phyloP scores from a whole-genome alignment of 2,329 filamentous ascomycete species.

The Fusarium albosuccineum region DNA sequence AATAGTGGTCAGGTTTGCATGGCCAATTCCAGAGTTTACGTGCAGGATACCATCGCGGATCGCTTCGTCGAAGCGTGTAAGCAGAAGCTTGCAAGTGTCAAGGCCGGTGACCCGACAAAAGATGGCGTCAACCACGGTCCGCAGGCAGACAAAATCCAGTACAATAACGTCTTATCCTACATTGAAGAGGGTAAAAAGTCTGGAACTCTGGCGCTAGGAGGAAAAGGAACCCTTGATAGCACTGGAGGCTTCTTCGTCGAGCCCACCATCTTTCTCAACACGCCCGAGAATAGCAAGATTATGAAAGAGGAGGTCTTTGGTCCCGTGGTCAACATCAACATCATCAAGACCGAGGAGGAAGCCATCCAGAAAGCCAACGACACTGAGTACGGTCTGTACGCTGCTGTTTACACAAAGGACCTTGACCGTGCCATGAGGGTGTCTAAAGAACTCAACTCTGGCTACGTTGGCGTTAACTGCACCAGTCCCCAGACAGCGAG shows the following conservation, averaged over 20 bases:
- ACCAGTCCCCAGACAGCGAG: constrained; percentile 38
- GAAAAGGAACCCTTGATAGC: constrained; percentile 16
- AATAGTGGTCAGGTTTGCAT: constrained; percentile 72
- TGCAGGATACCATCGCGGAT: constrained; percentile 63
- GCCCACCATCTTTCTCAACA: constrained; percentile 39
- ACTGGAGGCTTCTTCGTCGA: constrained; percentile 32
- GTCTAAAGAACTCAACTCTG: constrained; percentile 67
- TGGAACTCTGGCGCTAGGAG: constrained; percentile 19
- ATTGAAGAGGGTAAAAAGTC: constrained; percentile 35
- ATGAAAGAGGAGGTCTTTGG: constrained; percentile 75
- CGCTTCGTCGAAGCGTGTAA: constrained; percentile 24
- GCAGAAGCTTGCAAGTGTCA: constrained; percentile 5
- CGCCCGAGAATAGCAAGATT: constrained; percentile 54
- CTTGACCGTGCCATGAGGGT: constrained; percentile 60
- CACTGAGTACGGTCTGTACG: constrained; percentile 67
- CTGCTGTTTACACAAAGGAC: constrained; percentile 69
- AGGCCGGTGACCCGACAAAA: constrained; percentile 10
- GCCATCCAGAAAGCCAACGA: constrained; percentile 54
- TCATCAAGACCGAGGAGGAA: constrained; percentile 52
- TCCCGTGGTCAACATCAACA: constrained; percentile 70
- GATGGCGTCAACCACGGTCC: constrained; percentile 28
- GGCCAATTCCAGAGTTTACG: constrained; percentile 70
- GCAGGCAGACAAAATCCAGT: constrained; percentile 32
- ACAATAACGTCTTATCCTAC: constrained; percentile 22
- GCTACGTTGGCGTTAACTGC: constrained; percentile 71